Evolutionary conservation across 208 protist genomes (phyloP).

Genomic region (Phytomonas francai): DNA sequence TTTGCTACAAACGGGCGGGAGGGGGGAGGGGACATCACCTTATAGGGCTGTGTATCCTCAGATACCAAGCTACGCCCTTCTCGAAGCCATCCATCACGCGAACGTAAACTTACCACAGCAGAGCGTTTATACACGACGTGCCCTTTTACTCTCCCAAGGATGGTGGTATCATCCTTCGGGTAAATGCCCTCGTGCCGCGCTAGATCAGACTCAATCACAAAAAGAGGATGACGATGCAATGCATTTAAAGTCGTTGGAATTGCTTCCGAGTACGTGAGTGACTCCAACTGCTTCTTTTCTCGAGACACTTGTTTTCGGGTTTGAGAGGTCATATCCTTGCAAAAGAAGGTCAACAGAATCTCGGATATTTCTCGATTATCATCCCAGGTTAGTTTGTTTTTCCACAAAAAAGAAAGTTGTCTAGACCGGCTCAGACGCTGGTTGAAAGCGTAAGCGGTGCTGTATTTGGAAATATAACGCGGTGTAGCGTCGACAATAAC

Average conservation of each 20-base stretch:
- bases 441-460: constrained; percentile 39
- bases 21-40: constrained; percentile 63
- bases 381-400: constrained; percentile 60
- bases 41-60: constrained; percentile 67
- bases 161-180: constrained; percentile 68
- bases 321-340: constrained; percentile 11
- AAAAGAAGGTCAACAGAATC: constrained; percentile 56
- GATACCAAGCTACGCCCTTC: constrained; percentile 55
- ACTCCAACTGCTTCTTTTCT: constrained; percentile 66
- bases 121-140: constrained; percentile 85
- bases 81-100: constrained; percentile 83
- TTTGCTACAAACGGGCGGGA: constrained; percentile 73
- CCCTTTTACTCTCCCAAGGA: constrained; percentile 76
- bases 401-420: constrained; percentile 71
- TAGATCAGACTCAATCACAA: constrained; percentile 74
- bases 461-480: constrained; percentile 82
- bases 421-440: constrained; percentile 50
- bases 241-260: constrained; percentile 74
- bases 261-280: constrained; percentile 69
- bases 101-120: constrained; percentile 70
- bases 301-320: constrained; percentile 25
- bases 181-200: constrained; percentile 74
- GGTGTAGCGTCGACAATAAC: constrained; percentile 65
- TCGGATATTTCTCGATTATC: constrained; percentile 71
- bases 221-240: constrained; percentile 75